phyloP scores from a whole-genome alignment of 1,284 basidiomycete genomes.

The Psilocybe mexicana region DNA sequence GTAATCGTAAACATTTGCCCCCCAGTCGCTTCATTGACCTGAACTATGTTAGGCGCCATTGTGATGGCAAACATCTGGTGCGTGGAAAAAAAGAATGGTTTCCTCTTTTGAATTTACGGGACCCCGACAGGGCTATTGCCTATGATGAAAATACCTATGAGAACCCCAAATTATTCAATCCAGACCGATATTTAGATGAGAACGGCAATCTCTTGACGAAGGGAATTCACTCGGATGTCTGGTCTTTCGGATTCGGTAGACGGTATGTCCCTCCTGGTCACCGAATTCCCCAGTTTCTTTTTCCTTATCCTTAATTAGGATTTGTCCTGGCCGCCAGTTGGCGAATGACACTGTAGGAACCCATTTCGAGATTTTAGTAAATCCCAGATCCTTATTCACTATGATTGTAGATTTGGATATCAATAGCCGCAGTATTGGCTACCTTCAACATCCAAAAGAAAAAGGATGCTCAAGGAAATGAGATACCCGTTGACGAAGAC shows the following conservation, averaged over 20 bases:
- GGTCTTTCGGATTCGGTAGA: slow-evolving; percentile 26
- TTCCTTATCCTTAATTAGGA: neutral
- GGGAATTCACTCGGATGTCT: slow-evolving; percentile 7
- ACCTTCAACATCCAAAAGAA: slow-evolving; percentile 26
- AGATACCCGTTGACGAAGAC: slow-evolving; percentile 22
- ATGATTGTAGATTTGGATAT: slow-evolving; percentile 24
- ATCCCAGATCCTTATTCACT: too few relatives aligned
- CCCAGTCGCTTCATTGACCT: neutral
- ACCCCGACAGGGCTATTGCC: slow-evolving; percentile 29
- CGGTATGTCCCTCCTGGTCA: slow-evolving; percentile 7
- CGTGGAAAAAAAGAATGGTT: neutral
- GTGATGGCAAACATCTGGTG: slow-evolving; percentile 12
- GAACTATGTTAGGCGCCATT: slow-evolving; percentile 3
- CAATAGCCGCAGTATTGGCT: slow-evolving; percentile 25
- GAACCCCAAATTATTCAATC: slow-evolving; percentile 33
- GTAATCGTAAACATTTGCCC: neutral
- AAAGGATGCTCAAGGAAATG: slow-evolving; percentile 26
- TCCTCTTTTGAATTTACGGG: slow-evolving; percentile 28
- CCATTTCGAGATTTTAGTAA: too few relatives aligned
- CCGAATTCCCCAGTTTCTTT: neutral
- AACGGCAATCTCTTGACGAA: slow-evolving; percentile 21
- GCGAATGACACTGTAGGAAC: slow-evolving; percentile 17
- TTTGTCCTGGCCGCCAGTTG: slow-evolving; percentile 22
- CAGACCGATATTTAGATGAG: slow-evolving; percentile 30
- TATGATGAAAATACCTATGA: slow-evolving; percentile 27